A percentile compares a stretch with the other conserved stretches of the same genome.
These are phyloP conservation scores for Paramarasmius palmivorus DNA, from an alignment of 1,284 basidiomycete genomes.

Conservation along the genomic window DNA sequence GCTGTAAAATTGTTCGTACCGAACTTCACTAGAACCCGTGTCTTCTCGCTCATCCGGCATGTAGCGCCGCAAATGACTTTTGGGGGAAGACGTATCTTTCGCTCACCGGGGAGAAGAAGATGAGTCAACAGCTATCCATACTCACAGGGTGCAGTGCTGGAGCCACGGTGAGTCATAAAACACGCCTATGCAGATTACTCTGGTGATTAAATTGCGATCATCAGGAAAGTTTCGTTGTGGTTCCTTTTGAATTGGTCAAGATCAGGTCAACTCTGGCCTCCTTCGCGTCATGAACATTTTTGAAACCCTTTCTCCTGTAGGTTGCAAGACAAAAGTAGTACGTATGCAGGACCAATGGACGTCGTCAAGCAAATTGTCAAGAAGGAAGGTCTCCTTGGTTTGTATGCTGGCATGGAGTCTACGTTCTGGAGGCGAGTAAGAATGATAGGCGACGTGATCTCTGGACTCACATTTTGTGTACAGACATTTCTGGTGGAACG, in stretches of 20 bases:
- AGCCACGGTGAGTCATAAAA: conserved; percentile 69
- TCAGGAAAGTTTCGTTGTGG: conserved; percentile 90
- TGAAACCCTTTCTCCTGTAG: conserved; percentile 33
- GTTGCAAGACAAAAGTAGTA: conserved; percentile 89
- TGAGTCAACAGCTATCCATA: conserved; percentile 86
- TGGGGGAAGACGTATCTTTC: conserved; percentile 83
- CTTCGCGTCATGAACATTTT: background rate
- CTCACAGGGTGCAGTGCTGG: conserved; percentile 93
- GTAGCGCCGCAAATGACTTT: conserved; percentile 85
- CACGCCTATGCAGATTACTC: too few species aligned
- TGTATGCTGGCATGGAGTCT: conserved; percentile 93
- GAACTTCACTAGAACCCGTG: background rate
- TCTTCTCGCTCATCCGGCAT: conserved; percentile 4
- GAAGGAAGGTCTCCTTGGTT: conserved; percentile 79
- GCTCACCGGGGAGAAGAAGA: conserved; percentile 73
- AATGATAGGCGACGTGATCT: background rate
- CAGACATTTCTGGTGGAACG: conserved; percentile 89
- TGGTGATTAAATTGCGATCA: too few species aligned
- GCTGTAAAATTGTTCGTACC: conserved; percentile 89
- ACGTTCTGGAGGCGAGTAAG: conserved; percentile 86
- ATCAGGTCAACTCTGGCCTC: conserved; percentile 58
- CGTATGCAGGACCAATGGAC: conserved; percentile 88
- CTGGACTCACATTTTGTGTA: background rate
- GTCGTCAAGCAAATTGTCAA: conserved; percentile 80
- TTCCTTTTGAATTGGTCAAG: conserved; percentile 97